Evolutionary conservation across 2,329 filamentous ascomycete species (phyloP), one percentile per base, ranked within the genome.

Genomic region (Metarhizium rileyi): DNA sequence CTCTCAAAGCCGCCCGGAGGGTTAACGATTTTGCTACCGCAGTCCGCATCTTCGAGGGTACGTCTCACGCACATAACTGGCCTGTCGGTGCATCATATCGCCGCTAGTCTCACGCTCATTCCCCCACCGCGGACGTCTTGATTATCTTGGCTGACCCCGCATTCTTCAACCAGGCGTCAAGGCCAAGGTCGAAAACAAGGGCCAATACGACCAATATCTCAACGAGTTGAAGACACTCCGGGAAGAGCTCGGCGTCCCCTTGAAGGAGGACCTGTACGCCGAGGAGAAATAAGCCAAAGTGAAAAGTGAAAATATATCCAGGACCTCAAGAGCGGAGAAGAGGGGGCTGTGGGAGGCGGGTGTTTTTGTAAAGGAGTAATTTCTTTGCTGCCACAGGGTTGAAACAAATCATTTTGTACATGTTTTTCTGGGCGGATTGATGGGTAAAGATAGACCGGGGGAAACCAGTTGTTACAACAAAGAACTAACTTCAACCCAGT

Each of bases 21-120:
- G 93, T 98, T 68, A 96, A 98, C 73, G 93, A 98, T 78, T 97
- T 85, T 77, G 93, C 93, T 59, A 98, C 93, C 58, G 93, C 93
- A 62, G 93, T 98, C 66, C 88, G 93, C 67, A 85, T 98, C 71
- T 98, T 98, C 70, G 93, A 98, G 82, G 93, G 90, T 95, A 81
- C 64, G 81, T 48, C 22, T 38, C 42, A 44, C n/a, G 36, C n/a
- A 22, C 26, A 4, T n/a, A 38, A 38, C 20, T 38, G 35, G 16
- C 35, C 9, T 38, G 35, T 10, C n/a, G 35, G 18, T 20, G 35
- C 35, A 38, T 12, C 35, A 38, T n/a, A 20, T n/a, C 6, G 18
- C 35, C 5, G 18, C 35, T 10, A 14, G 35, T 7, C 10, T 8
- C 20, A n/a, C 16, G 10, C n/a, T n/a, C 35, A 20, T 16, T 38